Evolutionary conservation across 2,329 filamentous ascomycete genomes (phyloP), one percentile per base, ranked within the genome.

Genomic region (Hypoxylon sp.): DNA sequence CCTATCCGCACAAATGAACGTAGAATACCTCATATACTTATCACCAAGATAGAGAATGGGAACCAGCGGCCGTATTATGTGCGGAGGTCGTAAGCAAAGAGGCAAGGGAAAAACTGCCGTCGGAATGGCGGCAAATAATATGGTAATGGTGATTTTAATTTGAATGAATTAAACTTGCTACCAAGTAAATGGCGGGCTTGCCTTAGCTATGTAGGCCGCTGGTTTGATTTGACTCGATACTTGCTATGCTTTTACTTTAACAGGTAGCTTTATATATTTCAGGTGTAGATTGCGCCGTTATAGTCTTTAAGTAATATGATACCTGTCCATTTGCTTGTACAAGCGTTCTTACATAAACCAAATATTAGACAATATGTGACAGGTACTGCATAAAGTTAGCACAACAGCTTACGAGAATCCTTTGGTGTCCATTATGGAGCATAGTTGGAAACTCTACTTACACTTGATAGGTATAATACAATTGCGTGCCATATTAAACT

Each of bases 71-170:
- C 52, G 11, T 35, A 47, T n/a, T 47, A 35, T 9, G 39, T 35
- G 33, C n/a, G 17, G 6, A 14, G 3, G 39, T 14, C 4, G 10
- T 56, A 19, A 31, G 10, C 33, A 5, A 5, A 13, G 3, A 24
- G 29, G 5, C 8, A 1, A 17, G 4, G 4, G 17, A 9, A 24
- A 17, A 5, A 14, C 39, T 31, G 39, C 22, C 9, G 17, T 44
- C 17, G 39, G 39, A 11, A 22, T 22, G 17, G 39, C 74, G 64
- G n/a, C 75, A 78, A 11, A 13, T 10, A 44, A 9, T 3, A n/a
- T 17, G n/a, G 37, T 17, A 6, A n/a, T 31, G 29, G 29, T 6
- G 29, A 9, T 31, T 37, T 37, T 37, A 5, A 37, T n/a, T 37
- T 10, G 14, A 37, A 13, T 6, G 9, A 37, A 37, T 37, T 37